Base-by-base conservation (phyloP, 345 rosid genomes). In the Rhizophora mangle region DNA sequence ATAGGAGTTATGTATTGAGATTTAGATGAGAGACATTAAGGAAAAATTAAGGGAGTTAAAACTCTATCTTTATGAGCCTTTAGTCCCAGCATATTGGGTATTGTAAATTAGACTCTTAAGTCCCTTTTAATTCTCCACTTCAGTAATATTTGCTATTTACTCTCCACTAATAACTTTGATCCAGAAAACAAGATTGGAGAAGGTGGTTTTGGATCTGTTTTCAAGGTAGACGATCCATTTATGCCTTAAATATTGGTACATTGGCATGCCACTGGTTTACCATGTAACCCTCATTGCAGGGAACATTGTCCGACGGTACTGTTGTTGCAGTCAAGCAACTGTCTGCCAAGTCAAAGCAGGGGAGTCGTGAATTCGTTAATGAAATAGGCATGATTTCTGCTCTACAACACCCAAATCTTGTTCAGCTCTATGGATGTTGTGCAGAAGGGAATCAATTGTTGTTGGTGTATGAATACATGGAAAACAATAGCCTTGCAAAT, bases 301-400 rank as follows among this genome's bases (percentile, higher is more conserved):
- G 74, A 26, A 55, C 29, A 43, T 21, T 71, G 20, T 10, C 63
- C 55, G 68, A 71, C 64, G 68, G 74, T 13, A 63, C 74, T 5
- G 1, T 43, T 11, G 29, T 71, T 34, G 74, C 74, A 1, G 68
- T 71, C 43, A 71, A 71, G 68, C 68, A 63, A 47, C 74, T 63
- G 8, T 63, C 74, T 59, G 63, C 74, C 2, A 64, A 30, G 43
- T 71, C 74, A 56, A 71, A 43, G 46, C 68, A 71, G 22, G 74
- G 74, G 55, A 63, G 54, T 46, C 68, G 68, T 37, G 74, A 71
- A 71, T 71, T 71, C 56, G 6, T 71, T 20, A 76, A 80, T 46
- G 83, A 80, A 52, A 68, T 80, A 26, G 83, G 83, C 67, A 74
- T 73, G 77, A 80, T 80, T 53, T 68, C 75, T 37, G 74, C 70